These are phyloP conservation scores for Cornus suecica DNA, from an alignment of 148 eudicot species.

Conservation along the genomic window DNA sequence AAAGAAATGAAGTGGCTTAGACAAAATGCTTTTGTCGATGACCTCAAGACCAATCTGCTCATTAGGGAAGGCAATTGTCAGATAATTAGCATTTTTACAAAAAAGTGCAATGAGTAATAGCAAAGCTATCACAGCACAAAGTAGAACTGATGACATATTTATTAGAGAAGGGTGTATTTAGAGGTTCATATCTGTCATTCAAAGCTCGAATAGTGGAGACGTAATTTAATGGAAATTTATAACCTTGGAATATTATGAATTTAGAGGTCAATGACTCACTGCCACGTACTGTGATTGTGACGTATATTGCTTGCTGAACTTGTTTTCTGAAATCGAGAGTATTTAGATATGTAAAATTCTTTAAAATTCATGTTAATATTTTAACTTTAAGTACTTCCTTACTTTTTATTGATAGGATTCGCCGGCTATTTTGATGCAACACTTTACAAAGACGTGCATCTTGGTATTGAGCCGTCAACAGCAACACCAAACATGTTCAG, in stretches of 20 bases:
- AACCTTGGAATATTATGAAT: not conserved
- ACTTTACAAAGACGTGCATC: conserved; percentile 95
- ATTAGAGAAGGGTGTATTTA: too few relatives aligned
- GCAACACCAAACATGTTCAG: conserved; percentile 98
- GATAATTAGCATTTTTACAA: too few relatives aligned
- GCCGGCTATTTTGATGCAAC: conserved; percentile 91
- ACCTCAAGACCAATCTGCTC: too few relatives aligned
- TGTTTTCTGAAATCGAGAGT: not conserved
- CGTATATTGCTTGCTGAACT: not conserved
- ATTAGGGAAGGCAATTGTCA: not conserved
- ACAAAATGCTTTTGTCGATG: too few relatives aligned
- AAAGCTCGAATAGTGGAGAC: too few relatives aligned
- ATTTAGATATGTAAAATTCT: not conserved
- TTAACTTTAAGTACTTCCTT: not conserved
- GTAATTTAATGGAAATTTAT: too few relatives aligned
- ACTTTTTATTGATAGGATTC: conserved; percentile 52
- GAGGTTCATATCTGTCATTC: not conserved
- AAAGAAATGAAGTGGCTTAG: too few relatives aligned
- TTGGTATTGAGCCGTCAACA: conserved; percentile 92
- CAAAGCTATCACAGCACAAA: too few relatives aligned
- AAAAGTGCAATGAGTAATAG: too few relatives aligned
- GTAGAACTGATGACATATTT: too few relatives aligned
- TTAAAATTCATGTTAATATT: not conserved
- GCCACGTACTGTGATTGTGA: not conserved
- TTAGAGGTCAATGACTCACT: not conserved